Evolutionary conservation across 169 alveolate species (phyloP).

Genomic region (Eimeria nieschulzi): DNA sequence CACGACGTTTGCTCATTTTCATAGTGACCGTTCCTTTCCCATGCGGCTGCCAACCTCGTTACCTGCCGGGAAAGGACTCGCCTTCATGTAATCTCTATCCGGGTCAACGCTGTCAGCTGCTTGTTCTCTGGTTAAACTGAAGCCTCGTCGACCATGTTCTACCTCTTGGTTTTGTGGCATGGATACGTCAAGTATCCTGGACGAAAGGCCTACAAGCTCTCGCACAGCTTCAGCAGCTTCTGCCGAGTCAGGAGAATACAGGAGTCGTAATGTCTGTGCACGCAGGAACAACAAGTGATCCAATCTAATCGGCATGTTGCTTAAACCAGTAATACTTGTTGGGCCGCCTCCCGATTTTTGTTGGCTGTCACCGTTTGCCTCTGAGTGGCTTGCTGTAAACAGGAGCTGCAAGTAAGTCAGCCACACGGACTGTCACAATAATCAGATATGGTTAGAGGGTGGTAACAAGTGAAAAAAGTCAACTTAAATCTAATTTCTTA

Average conservation of each 20-base stretch:
- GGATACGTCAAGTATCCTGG: conserved; percentile 12
- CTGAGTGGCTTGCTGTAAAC: conserved; percentile 3
- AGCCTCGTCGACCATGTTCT: not conserved
- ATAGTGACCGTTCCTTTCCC: not conserved
- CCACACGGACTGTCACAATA: not conserved
- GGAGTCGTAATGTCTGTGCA: conserved; percentile 21
- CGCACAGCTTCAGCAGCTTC: conserved; percentile 51
- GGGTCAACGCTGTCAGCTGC: not conserved
- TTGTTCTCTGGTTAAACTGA: not conserved
- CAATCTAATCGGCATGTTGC: not conserved
- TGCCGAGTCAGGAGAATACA: conserved; percentile 50
- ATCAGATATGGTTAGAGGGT: not conserved
- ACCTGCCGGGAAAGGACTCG: not conserved
- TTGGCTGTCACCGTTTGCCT: conserved; percentile 11
- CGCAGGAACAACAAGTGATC: conserved; percentile 51
- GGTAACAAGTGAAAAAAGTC: not conserved
- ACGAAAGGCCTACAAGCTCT: conserved; percentile 6
- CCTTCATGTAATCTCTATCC: conserved; percentile 16
- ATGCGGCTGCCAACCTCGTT: not conserved
- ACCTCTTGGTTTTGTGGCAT: not conserved
- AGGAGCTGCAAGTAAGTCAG: conserved; percentile 26
- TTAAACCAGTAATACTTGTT: not conserved
- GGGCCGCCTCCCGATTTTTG: not conserved
- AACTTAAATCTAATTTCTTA: no score
- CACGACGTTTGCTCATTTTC: not conserved